These are phyloP conservation scores for Stemphylium beticola DNA, from an alignment of 2,329 filamentous ascomycete genomes.

Conservation along the genomic window DNA sequence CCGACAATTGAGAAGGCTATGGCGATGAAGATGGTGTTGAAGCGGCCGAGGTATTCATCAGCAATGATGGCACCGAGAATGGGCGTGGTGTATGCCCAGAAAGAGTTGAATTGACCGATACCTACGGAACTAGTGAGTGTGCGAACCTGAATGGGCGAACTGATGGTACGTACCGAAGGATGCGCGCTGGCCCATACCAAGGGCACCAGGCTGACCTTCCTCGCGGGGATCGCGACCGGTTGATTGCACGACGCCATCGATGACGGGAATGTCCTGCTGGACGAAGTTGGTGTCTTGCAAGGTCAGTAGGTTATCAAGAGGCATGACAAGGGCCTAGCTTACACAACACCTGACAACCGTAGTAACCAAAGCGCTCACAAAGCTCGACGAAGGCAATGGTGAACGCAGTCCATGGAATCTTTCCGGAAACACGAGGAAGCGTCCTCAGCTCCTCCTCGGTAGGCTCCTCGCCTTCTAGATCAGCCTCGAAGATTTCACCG, in stretches of 20 bases:
- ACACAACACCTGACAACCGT: conserved; percentile 73
- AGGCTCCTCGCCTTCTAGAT: conserved; percentile 52
- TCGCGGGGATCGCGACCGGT: conserved; percentile 38
- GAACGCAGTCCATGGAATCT: conserved; percentile 70
- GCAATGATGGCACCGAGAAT: conserved; percentile 63
- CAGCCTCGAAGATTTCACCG: conserved; percentile 42
- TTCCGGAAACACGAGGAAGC: conserved; percentile 68
- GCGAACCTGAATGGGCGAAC: no score
- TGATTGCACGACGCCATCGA: conserved; percentile 41
- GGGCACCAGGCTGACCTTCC: conserved; percentile 44
- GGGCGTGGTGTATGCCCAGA: conserved; percentile 52
- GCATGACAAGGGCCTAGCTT: conserved; percentile 30
- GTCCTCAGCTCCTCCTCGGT: conserved; percentile 68
- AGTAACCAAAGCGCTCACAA: conserved; percentile 80
- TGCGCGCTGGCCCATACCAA: conserved; percentile 47
- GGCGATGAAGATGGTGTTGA: conserved; percentile 64
- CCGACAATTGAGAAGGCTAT: conserved; percentile 58
- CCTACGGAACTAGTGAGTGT: no score
- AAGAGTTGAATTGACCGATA: conserved; percentile 47
- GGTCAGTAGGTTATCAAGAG: conserved; percentile 7
- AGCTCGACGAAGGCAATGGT: conserved; percentile 75
- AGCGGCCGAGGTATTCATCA: conserved; percentile 65
- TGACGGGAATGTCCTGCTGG: conserved; percentile 45
- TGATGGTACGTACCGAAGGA: conserved; percentile 30
- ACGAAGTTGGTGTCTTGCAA: conserved; percentile 49